These are phyloP conservation scores for Daldinia caldariorum DNA, from an alignment of 495 filamentous ascomycete genomes.

Conservation along the genomic window DNA sequence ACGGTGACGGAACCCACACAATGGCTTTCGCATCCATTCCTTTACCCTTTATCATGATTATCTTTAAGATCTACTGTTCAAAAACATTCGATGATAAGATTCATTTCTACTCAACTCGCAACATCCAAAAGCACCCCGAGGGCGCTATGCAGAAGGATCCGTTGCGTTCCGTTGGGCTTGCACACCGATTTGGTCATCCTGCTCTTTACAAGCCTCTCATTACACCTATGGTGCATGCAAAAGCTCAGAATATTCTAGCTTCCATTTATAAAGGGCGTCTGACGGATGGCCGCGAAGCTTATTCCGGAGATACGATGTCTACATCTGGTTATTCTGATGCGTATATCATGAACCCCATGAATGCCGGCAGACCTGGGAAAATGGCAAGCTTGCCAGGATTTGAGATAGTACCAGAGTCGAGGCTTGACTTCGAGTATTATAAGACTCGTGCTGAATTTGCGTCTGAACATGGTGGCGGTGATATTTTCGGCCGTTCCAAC, in stretches of 20 bases:
- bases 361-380: constrained; percentile 77
- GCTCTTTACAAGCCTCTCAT: constrained; percentile 88
- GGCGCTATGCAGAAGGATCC: constrained; percentile 56
- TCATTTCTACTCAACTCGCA: constrained; percentile 75
- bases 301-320: constrained; percentile 67
- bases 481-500: constrained; percentile 73
- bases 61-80: constrained; percentile 88
- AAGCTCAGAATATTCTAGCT: constrained; percentile 81
- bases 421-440: constrained; percentile 93
- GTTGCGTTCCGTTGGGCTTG: constrained; percentile 73
- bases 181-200: constrained; percentile 86
- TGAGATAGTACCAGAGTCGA: constrained; percentile 86
- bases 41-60: constrained; percentile 79
- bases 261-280: constrained; percentile 84
- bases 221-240: constrained; percentile 95
- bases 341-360: constrained; percentile 81
- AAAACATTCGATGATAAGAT: constrained; percentile 78
- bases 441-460: constrained; percentile 90
- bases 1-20: constrained; percentile 62
- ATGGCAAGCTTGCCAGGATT: constrained; percentile 67
- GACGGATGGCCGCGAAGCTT: constrained; percentile 60
- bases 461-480: constrained; percentile 83
- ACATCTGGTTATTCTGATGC: constrained; percentile 74
- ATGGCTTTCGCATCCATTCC: constrained; percentile 74
- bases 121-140: constrained; percentile 62